phyloP scores from a whole-genome alignment of 2,329 filamentous ascomycete genomes.

The Scedosporium apiospermum region DNA sequence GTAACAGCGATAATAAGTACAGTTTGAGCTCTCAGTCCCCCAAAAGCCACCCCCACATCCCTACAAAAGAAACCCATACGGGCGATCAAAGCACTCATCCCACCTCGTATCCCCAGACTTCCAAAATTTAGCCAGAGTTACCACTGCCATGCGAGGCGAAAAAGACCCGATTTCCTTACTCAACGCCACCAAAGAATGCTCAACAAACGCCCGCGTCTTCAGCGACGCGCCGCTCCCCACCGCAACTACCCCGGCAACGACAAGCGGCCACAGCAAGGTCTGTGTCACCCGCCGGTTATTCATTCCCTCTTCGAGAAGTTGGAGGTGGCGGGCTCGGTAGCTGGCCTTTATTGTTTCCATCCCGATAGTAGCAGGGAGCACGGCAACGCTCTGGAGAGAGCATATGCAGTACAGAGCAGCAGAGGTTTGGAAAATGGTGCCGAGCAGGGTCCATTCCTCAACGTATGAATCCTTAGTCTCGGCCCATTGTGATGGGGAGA shows the following conservation, averaged over 20 bases:
- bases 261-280: not conserved
- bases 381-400: conserved; percentile 22
- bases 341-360: conserved; percentile 9
- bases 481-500: conserved; percentile 20
- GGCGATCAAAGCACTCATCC: conserved; percentile 9
- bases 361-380: conserved; percentile 14
- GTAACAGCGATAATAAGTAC: no score
- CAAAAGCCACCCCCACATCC: no score
- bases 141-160: conserved; percentile 2
- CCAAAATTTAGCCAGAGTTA: conserved; percentile 6
- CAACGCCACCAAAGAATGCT: not conserved
- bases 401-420: conserved; percentile 24
- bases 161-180: not conserved
- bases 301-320: conserved; percentile 12
- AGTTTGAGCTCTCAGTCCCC: no score
- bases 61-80: not conserved
- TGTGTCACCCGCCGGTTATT: not conserved
- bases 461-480: conserved; percentile 14
- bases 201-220: not conserved
- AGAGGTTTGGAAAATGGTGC: conserved; percentile 20
- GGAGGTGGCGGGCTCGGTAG: conserved; percentile 11
- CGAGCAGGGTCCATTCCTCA: conserved; percentile 19
- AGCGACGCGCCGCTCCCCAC: not conserved
- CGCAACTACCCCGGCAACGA: not conserved
- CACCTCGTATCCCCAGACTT: conserved; percentile 5